Evolutionary conservation across 2,329 filamentous ascomycete species (phyloP).

Genomic region (Hymenoscyphus repandus): DNA sequence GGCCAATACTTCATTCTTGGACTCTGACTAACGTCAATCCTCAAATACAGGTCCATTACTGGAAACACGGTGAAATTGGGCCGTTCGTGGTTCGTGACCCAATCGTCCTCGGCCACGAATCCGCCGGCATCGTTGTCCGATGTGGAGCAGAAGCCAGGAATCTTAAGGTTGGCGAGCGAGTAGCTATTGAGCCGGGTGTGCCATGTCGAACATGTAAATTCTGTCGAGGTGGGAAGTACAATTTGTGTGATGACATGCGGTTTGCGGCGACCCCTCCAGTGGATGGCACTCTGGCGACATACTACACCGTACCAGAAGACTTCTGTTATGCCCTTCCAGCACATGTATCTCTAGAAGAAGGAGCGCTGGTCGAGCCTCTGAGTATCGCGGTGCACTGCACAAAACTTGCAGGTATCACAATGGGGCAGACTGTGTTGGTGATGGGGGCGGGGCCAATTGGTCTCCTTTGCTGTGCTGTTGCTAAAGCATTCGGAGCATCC

Average conservation of each 20-base stretch:
- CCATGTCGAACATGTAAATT: slow-evolving; percentile 34
- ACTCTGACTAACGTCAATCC: too few species aligned
- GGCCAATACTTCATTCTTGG: too few species aligned
- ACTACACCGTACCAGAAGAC: too few species aligned
- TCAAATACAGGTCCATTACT: slow-evolving; percentile 29
- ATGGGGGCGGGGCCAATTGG: slow-evolving; percentile 59
- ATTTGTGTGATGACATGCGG: slow-evolving; percentile 52
- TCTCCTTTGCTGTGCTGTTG: slow-evolving; percentile 55
- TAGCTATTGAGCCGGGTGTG: slow-evolving; percentile 27
- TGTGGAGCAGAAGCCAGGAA: slow-evolving; percentile 27
- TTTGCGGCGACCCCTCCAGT: too few species aligned
- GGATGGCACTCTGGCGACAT: too few species aligned
- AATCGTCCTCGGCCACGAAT: slow-evolving; percentile 42
- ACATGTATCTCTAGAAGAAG: slow-evolving; percentile 43
- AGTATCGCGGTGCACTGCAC: slow-evolving; percentile 54
- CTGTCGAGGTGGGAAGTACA: slow-evolving; percentile 48
- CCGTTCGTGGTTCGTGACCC: slow-evolving; percentile 40
- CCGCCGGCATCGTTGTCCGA: slow-evolving; percentile 36
- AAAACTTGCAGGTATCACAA: slow-evolving; percentile 39
- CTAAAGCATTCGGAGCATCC: slow-evolving; percentile 54
- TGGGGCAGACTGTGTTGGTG: slow-evolving; percentile 40
- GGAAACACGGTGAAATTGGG: slow-evolving; percentile 42
- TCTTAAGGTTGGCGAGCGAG: slow-evolving; percentile 22
- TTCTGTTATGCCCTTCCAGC: too few species aligned
- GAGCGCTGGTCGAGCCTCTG: slow-evolving; percentile 55